Evolutionary conservation across 2,329 filamentous ascomycete species (phyloP), one percentile per base, ranked within the genome.

Genomic region (Monosporascus sp.): DNA sequence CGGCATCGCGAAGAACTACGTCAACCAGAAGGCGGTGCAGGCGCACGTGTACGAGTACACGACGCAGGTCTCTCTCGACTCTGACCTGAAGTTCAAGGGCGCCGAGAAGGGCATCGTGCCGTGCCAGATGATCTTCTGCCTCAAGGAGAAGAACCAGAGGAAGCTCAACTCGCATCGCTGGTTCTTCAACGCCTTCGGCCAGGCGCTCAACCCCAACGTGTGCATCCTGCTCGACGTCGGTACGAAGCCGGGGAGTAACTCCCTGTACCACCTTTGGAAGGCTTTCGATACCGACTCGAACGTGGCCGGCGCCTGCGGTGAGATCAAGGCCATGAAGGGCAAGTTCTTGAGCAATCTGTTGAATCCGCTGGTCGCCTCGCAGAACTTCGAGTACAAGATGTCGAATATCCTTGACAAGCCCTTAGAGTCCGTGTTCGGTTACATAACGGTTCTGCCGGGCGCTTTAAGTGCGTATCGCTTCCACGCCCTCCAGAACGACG

Each of bases 301-400:
- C 62, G 94, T 99, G 26, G 94, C 93, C 0, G 95, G 94, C 48
- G 94, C 94, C 26, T 97, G 94, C 59, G 94, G 94, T 73, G 94
- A 99, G 72, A 99, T 99, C 78, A 97, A 99, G 73, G 93, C 93
- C 60, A 97, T 97, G 92, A 78, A 97, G 74, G 88, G 87, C 26
- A 84, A 84, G 3, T 85, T 81, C 54, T 92, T 93, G 59, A 93
- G 89, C 72, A 91, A 95, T 64, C 81, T 99, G 37, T 70, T 97
- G 60, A 99, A 97, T 66, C 94, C 94, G 0, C 81, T 99, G 5
- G 89, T 99, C 22, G 94, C 94, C 2, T 92, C 92, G 1, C 94
- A 99, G 66, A 99, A 99, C 68, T 99, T 99, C 64, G 94, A 99
- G 76, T 99, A 99, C 81, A 99, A 99, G 80, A 96, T 99, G 88